These are phyloP conservation scores for Sporothrix protearum DNA, from an alignment of 2,329 filamentous ascomycete species.

Conservation along the genomic window DNA sequence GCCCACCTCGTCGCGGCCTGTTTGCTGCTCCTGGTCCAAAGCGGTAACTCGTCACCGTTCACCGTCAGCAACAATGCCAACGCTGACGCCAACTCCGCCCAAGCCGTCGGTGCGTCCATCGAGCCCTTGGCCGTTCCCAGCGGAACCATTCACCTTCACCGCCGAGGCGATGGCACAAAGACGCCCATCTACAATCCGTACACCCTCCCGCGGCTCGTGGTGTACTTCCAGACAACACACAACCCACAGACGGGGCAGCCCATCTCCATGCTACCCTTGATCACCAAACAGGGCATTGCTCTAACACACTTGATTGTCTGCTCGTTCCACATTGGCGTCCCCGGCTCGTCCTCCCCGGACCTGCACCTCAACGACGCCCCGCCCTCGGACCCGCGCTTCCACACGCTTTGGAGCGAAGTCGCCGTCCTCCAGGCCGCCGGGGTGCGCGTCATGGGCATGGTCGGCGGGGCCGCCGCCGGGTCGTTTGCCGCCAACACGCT, in stretches of 20 bases:
- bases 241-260: conserved; percentile 32
- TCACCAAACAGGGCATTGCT: conserved; percentile 46
- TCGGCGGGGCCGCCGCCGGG: conserved; percentile 79
- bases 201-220: conserved; percentile 44
- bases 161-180: neutral
- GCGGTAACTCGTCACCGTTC: neutral
- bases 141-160: no score
- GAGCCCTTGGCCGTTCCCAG: neutral
- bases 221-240: conserved; percentile 46
- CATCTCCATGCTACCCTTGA: conserved; percentile 53
- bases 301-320: conserved; percentile 81
- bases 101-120: neutral
- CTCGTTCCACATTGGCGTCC: conserved; percentile 76
- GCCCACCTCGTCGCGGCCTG: neutral
- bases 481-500: conserved; percentile 58
- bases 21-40: neutral
- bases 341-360: conserved; percentile 43
- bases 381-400: conserved; percentile 63
- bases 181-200: neutral
- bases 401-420: conserved; percentile 75
- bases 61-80: neutral
- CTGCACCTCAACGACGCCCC: conserved; percentile 78
- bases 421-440: conserved; percentile 66
- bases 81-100: neutral
- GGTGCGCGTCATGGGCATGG: conserved; percentile 78